Conservation (phyloP, 306 rosid genomes). For the Castanea mollissima region DNA sequence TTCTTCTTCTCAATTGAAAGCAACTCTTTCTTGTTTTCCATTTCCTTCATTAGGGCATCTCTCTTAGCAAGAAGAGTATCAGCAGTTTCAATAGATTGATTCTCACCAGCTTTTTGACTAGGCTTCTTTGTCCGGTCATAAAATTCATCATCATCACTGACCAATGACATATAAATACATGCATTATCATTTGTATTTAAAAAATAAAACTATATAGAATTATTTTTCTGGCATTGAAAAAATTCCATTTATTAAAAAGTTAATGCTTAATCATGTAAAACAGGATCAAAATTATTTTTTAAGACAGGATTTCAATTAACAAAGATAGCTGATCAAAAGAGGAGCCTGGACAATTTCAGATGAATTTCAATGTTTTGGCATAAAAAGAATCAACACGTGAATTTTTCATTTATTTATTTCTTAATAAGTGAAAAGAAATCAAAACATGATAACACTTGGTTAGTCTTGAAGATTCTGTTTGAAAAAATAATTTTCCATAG, state of each 20-base stretch:
- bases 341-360: neutral
- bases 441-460: neutral
- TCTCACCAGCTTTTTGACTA: conserved; percentile 50
- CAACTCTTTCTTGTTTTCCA: conserved; percentile 60
- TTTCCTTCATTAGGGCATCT: conserved; percentile 69
- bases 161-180: conserved; percentile 25
- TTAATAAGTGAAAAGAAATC: too few species aligned
- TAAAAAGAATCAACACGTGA: neutral
- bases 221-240: neutral
- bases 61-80: conserved; percentile 87
- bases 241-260: neutral
- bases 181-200: neutral
- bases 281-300: too few species aligned
- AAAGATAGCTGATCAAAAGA: neutral
- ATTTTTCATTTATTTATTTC: too few species aligned
- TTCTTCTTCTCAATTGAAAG: conserved; percentile 56
- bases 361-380: neutral
- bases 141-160: conserved; percentile 93
- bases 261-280: neutral
- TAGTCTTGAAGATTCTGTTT: neutral
- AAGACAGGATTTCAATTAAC: neutral
- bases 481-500: neutral
- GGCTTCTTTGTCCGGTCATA: conserved; percentile 84
- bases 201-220: neutral
- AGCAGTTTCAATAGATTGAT: conserved; percentile 77